Evolutionary conservation across 805 yeast species (phyloP).

Genomic region (Hanseniaspora meyeri): DNA sequence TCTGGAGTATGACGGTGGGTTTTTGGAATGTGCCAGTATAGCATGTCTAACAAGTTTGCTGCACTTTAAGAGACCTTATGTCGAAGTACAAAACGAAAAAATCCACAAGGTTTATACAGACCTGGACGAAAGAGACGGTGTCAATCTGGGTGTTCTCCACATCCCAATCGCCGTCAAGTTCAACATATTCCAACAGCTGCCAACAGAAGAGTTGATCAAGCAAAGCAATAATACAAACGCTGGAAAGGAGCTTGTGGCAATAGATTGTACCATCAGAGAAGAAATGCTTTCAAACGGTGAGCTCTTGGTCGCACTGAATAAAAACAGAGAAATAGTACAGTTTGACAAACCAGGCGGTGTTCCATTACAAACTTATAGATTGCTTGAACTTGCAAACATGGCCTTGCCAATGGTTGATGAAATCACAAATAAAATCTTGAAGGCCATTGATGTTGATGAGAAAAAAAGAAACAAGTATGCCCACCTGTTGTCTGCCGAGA

Average conservation of each 20-base stretch:
- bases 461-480: slow-evolving; percentile 32
- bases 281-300: slow-evolving; percentile 66
- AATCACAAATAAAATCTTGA: slow-evolving; percentile 52
- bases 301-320: slow-evolving; percentile 75
- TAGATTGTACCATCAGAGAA: slow-evolving; percentile 70
- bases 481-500: slow-evolving; percentile 26
- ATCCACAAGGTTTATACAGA: slow-evolving; percentile 40
- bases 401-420: slow-evolving; percentile 53
- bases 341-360: slow-evolving; percentile 82
- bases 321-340: slow-evolving; percentile 84
- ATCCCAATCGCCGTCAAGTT: slow-evolving; percentile 83
- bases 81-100: slow-evolving; percentile 54
- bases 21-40: slow-evolving; percentile 78
- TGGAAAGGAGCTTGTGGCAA: slow-evolving; percentile 46
- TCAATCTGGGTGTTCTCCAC: slow-evolving; percentile 72
- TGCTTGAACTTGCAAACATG: slow-evolving; percentile 55
- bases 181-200: slow-evolving; percentile 64
- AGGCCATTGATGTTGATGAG: slow-evolving; percentile 44
- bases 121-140: slow-evolving; percentile 70
- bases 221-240: slow-evolving; percentile 34
- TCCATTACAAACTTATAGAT: slow-evolving; percentile 57
- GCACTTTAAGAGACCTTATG: slow-evolving; percentile 76
- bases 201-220: slow-evolving; percentile 55
- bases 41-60: slow-evolving; percentile 79
- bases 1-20: slow-evolving; percentile 82